Conservation (phyloP, 139 green algal genomes). For the Chlamydomonas incerta region DNA sequence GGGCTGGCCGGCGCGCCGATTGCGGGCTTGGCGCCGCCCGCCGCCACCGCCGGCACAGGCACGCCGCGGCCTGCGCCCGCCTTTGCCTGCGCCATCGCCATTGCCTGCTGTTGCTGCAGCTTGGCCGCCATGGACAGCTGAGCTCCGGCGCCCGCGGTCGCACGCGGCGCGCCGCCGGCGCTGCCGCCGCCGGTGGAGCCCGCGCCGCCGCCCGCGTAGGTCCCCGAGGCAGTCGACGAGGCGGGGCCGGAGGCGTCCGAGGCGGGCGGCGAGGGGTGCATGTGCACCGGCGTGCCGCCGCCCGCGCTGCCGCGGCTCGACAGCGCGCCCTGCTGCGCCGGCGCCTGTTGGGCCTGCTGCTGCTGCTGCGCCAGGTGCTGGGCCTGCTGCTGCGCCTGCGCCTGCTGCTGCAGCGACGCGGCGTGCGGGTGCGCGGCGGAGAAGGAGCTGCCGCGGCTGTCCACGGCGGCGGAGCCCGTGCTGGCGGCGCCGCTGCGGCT, state of each 20-base stretch:
- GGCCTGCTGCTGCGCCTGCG: neutral
- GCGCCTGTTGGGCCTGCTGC: too few species aligned
- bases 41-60: too few species aligned
- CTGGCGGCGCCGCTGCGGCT: slow-evolving; percentile 4
- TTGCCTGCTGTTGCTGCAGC: slow-evolving; percentile 20
- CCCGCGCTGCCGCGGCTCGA: neutral
- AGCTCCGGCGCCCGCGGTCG: neutral
- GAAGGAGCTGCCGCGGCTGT: slow-evolving; percentile 25
- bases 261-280: slow-evolving; percentile 1
- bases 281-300: too few species aligned
- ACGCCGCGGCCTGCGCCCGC: too few species aligned
- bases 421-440: neutral
- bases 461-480: neutral
- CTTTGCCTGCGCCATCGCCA: too few species aligned
- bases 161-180: neutral
- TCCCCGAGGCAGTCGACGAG: neutral
- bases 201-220: too few species aligned
- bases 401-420: neutral
- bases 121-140: slow-evolving; percentile 33
- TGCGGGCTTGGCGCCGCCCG: neutral
- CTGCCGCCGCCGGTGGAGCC: neutral
- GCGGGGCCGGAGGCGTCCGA: slow-evolving; percentile 30
- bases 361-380: neutral
- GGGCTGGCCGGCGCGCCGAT: too few species aligned
- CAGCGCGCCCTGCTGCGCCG: too few species aligned